Conservation (phyloP, 148 eudicot species). For the Amaranthus hypochondriacus region DNA sequence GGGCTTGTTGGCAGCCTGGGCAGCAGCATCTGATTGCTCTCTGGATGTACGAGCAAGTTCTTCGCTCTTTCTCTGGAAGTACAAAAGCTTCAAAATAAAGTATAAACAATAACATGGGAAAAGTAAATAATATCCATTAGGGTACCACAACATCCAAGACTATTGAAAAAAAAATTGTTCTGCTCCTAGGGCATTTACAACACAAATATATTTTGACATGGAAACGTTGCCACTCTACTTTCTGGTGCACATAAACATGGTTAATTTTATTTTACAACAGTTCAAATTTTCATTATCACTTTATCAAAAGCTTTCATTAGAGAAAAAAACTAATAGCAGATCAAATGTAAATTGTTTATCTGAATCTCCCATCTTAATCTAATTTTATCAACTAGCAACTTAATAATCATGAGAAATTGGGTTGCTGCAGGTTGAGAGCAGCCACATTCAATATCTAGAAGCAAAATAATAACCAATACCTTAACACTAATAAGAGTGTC, state of each 20-base stretch:
- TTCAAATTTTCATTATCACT: background rate
- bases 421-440: background rate
- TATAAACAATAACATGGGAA: background rate
- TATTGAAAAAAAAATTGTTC: background rate
- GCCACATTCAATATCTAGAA: background rate
- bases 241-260: background rate
- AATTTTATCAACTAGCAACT: background rate
- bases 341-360: background rate
- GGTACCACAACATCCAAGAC: background rate
- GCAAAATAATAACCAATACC: conserved; percentile 41
- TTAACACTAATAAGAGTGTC: conserved; percentile 56
- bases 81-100: conserved; percentile 13
- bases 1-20: conserved; percentile 40
- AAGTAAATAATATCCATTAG: background rate
- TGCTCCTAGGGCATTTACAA: background rate
- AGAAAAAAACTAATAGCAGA: background rate
- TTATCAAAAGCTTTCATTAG: background rate
- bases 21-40: conserved; percentile 48
- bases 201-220: background rate
- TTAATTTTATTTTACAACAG: background rate
- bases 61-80: conserved; percentile 56
- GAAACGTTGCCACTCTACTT: background rate
- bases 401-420: background rate
- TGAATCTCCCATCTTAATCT: background rate
- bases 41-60: conserved; percentile 59